Percentiles rank a stretch among this genome's conserved stretches.
Conservation (phyloP, 768 basidiomycete species). For the Lactarius pseudohatsudake region DNA sequence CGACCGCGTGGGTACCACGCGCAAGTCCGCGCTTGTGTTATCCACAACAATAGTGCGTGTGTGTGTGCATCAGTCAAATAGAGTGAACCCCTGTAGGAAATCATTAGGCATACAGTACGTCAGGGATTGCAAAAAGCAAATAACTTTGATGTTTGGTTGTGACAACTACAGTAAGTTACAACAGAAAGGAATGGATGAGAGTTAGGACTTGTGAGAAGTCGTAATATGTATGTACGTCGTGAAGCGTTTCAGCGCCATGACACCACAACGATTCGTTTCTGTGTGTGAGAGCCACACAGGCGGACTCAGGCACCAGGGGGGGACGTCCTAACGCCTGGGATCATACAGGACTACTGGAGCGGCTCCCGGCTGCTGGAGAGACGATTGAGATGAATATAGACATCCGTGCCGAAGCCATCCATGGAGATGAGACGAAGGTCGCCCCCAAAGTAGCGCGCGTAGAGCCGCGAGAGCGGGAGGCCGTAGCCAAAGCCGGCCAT, state of each 20-base stretch:
- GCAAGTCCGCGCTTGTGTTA: background rate
- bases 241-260: constrained; percentile 1
- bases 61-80: background rate
- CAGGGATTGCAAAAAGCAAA: background rate
- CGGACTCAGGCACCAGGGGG: background rate
- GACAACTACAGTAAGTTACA: background rate
- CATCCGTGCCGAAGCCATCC: constrained; percentile 97
- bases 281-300: background rate
- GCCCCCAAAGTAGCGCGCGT: constrained; percentile 93
- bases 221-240: background rate
- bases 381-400: constrained; percentile 88
- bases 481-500: constrained; percentile 99
- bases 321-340: background rate
- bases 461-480: constrained; percentile 87
- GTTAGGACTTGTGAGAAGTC: too few relatives aligned
- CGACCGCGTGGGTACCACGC: background rate
- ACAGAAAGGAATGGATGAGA: background rate
- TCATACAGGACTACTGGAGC: constrained; percentile 45
- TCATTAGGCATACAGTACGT: background rate
- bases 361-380: constrained; percentile 83
- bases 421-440: constrained; percentile 93
- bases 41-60: background rate
- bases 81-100: background rate
- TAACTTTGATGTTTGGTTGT: background rate
- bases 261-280: background rate